Evolutionary conservation across 225 moss, liverwort and hornwort genomes (phyloP).

Genomic region (Climacium dendroides): DNA sequence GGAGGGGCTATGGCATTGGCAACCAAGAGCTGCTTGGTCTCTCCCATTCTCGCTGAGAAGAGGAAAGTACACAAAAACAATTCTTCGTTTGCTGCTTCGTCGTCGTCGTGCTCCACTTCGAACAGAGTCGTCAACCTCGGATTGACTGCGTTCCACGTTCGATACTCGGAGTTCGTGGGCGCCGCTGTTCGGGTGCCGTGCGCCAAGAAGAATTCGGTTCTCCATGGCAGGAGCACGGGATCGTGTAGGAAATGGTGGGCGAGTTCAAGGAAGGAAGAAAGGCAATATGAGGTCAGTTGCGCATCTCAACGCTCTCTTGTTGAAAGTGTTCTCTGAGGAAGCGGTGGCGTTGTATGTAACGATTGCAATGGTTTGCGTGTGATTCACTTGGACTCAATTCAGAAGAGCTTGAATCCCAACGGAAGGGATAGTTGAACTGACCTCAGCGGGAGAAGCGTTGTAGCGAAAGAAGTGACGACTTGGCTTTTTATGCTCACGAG

Average conservation of each 20-base stretch:
- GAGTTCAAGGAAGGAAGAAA: background rate
- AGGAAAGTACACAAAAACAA: background rate
- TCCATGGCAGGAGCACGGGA: background rate
- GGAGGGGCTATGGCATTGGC: conserved; percentile 43
- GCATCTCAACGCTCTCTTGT: background rate
- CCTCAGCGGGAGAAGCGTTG: background rate
- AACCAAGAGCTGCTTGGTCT: conserved; percentile 34
- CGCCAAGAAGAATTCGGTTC: background rate
- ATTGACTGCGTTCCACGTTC: background rate
- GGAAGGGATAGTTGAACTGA: background rate
- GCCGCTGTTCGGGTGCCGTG: background rate
- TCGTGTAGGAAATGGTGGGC: conserved; percentile 15
- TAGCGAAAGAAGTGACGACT: background rate
- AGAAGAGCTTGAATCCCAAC: background rate
- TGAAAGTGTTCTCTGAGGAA: background rate
- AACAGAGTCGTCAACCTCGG: background rate
- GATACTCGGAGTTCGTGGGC: background rate
- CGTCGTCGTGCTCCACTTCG: background rate
- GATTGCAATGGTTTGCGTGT: background rate
- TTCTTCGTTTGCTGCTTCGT: background rate
- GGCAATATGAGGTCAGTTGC: conserved; percentile 26
- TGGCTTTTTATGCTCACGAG: background rate
- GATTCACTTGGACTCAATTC: background rate
- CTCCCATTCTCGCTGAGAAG: background rate
- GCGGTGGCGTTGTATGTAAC: background rate